Percentiles rank a stretch among this genome's conserved stretches.
These are phyloP conservation scores for Pleomassaria siparia DNA, from an alignment of 2,329 filamentous ascomycete species.

Conservation along the genomic window DNA sequence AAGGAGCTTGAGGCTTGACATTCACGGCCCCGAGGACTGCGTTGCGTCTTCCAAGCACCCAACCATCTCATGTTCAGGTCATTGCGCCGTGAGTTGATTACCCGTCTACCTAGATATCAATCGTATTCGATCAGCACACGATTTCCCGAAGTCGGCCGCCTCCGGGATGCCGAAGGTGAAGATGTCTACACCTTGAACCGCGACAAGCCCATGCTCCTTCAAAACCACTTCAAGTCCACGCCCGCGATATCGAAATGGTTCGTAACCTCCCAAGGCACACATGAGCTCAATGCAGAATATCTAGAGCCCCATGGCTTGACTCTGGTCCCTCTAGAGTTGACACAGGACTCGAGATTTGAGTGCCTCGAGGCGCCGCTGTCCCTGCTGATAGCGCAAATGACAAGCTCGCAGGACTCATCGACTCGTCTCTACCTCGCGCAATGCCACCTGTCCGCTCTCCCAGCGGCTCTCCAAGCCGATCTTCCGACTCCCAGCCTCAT, in stretches of 20 bases:
- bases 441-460: slow-evolving; percentile 70
- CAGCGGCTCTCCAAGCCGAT: slow-evolving; percentile 62
- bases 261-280: slow-evolving; percentile 5
- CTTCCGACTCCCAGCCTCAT: slow-evolving; percentile 70
- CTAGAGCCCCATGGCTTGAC: slow-evolving; percentile 48
- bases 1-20: neutral
- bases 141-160: neutral
- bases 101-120: neutral
- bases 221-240: slow-evolving; percentile 18
- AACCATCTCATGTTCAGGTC: neutral
- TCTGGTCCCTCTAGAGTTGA: slow-evolving; percentile 63
- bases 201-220: slow-evolving; percentile 25
- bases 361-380: slow-evolving; percentile 63
- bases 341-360: slow-evolving; percentile 53
- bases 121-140: neutral
- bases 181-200: slow-evolving; percentile 14
- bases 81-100: neutral
- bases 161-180: neutral
- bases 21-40: neutral
- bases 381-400: slow-evolving; percentile 62
- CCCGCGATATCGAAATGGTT: slow-evolving; percentile 40
- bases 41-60: neutral
- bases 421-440: slow-evolving; percentile 81
- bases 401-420: slow-evolving; percentile 34
- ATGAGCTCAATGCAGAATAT: slow-evolving; percentile 26